Evolutionary conservation across 192 early-diverging fungal genomes (phyloP).

Genomic region (Mortierella claussenii): DNA sequence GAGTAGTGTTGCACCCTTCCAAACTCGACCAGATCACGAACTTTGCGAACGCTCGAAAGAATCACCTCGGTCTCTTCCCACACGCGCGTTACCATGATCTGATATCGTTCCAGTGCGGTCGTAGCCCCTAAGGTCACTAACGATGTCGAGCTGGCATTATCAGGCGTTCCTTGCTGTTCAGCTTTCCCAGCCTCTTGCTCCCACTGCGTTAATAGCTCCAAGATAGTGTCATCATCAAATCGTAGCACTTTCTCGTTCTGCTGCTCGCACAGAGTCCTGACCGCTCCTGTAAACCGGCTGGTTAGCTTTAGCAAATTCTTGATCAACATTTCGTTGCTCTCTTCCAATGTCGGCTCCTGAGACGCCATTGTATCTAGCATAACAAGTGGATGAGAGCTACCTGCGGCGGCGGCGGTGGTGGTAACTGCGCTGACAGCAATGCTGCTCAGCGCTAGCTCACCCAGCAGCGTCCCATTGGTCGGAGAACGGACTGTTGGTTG

Average conservation of each 20-base stretch:
- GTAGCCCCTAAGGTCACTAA: conserved; percentile 40
- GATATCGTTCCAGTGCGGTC: conserved; percentile 41
- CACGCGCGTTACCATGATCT: conserved; percentile 24
- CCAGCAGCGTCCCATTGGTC: conserved; percentile 10
- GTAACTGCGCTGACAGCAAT: conserved; percentile 10
- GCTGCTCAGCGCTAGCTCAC: conserved; percentile 30
- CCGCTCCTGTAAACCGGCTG: conserved; percentile 20
- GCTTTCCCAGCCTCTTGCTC: conserved; percentile 41
- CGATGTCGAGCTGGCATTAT: conserved; percentile 28
- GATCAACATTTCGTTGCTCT: conserved; percentile 36
- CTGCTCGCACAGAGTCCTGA: conserved; percentile 39
- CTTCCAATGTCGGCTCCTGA: neutral
- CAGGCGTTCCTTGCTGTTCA: neutral
- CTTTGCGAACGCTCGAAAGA: conserved; percentile 21
- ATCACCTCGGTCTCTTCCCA: conserved; percentile 51
- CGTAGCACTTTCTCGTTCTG: conserved; percentile 50
- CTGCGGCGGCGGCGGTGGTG: neutral
- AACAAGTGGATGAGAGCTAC: no score
- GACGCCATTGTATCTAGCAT: neutral
- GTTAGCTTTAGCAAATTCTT: conserved; percentile 24
- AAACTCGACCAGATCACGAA: conserved; percentile 43
- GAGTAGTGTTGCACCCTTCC: conserved; percentile 19
- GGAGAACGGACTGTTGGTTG: conserved; percentile 27
- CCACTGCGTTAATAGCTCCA: conserved; percentile 36
- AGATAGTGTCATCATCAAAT: conserved; percentile 44